Conservation (phyloP, 2,329 filamentous ascomycete genomes). For the Sphaerulina musiva region DNA sequence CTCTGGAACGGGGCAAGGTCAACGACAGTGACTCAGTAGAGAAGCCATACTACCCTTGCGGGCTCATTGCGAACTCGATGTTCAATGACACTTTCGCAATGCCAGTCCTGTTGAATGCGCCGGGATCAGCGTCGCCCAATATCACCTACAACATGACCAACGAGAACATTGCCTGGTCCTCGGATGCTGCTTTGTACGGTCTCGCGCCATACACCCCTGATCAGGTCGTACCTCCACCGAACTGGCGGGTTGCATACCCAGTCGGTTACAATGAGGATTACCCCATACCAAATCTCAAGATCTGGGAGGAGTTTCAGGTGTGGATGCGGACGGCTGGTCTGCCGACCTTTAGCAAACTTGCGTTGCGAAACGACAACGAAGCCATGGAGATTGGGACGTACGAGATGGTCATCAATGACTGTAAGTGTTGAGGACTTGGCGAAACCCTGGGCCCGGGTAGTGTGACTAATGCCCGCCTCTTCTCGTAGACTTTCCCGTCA, state of each 20-base stretch:
- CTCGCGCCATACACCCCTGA: slow-evolving; percentile 59
- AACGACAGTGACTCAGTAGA: slow-evolving; percentile 32
- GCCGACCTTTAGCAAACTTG: slow-evolving; percentile 90
- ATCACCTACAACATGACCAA: slow-evolving; percentile 68
- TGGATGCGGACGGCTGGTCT: slow-evolving; percentile 98
- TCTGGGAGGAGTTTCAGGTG: slow-evolving; percentile 83
- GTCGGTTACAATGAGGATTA: slow-evolving; percentile 58
- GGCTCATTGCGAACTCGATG: slow-evolving; percentile 89
- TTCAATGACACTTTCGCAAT: slow-evolving; percentile 87
- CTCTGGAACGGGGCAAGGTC: slow-evolving; percentile 45
- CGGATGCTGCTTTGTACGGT: slow-evolving; percentile 70
- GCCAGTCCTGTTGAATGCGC: slow-evolving; percentile 55
- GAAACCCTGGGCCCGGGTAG: slow-evolving; percentile 8
- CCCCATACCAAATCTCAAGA: slow-evolving; percentile 64
- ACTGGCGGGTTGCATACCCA: slow-evolving; percentile 70
- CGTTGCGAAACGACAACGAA: slow-evolving; percentile 68
- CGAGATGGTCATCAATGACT: slow-evolving; percentile 65
- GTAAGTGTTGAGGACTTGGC: slow-evolving; percentile 50
- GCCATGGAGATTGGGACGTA: slow-evolving; percentile 67
- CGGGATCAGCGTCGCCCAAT: slow-evolving; percentile 33
- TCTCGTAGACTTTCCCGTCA: slow-evolving; percentile 68
- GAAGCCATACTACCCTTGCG: slow-evolving; percentile 86
- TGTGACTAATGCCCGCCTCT: slow-evolving; percentile 10
- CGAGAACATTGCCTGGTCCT: slow-evolving; percentile 75
- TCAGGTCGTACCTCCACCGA: slow-evolving; percentile 73